A percentile compares a stretch with the other conserved stretches of the same genome.
phyloP scores from a whole-genome alignment of 805 yeast species.

The Zygosaccharomyces pseudorouxii region DNA sequence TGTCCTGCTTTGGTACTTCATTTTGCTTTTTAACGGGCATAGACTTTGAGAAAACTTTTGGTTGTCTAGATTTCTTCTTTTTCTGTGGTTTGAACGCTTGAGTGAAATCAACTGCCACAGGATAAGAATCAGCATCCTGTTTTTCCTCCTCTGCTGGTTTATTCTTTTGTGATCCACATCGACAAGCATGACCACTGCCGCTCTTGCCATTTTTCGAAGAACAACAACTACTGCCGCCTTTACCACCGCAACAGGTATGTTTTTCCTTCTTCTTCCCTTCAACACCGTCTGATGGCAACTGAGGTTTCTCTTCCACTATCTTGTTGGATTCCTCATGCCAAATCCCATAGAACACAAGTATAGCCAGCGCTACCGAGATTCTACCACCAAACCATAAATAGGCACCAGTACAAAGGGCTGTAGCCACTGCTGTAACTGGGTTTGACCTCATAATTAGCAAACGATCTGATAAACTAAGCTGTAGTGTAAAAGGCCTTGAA shows the following conservation, averaged over 20 bases:
- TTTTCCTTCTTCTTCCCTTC: slow-evolving; percentile 11
- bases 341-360: slow-evolving; percentile 26
- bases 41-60: slow-evolving; percentile 13
- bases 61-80: slow-evolving; percentile 13
- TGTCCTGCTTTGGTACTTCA: slow-evolving; percentile 9
- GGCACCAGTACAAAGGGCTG: slow-evolving; percentile 6
- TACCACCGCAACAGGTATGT: slow-evolving; percentile 27
- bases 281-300: slow-evolving; percentile 4
- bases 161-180: slow-evolving; percentile 35
- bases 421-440: slow-evolving; percentile 3
- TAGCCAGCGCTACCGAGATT: slow-evolving; percentile 32
- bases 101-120: slow-evolving; percentile 40
- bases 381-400: slow-evolving; percentile 37
- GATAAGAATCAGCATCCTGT: slow-evolving; percentile 7
- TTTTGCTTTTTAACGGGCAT: slow-evolving; percentile 8
- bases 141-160: neutral
- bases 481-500: neutral
- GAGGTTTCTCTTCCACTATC: neutral
- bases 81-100: slow-evolving; percentile 30
- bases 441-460: slow-evolving; percentile 7
- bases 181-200: slow-evolving; percentile 24
- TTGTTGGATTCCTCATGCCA: slow-evolving; percentile 17
- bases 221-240: slow-evolving; percentile 19
- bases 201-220: slow-evolving; percentile 17
- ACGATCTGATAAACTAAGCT: neutral